Evolutionary conservation across 768 basidiomycete species (phyloP).

Genomic region (Suillus clintonianus): DNA sequence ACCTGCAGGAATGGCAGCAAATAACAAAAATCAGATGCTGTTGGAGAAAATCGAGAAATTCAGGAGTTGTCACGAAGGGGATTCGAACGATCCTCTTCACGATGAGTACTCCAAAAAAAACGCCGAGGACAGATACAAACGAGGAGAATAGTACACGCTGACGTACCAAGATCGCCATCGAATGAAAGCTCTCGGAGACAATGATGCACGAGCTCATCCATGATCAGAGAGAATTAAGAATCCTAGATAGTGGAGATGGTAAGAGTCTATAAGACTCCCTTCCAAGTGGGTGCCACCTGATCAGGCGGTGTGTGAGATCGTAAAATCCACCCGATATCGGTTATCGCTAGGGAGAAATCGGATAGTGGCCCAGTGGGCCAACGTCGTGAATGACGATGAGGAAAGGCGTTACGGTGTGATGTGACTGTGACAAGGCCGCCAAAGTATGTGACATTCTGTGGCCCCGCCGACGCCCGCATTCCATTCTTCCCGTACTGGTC

Average conservation of each 20-base stretch:
- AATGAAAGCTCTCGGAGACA: slow-evolving; percentile 86
- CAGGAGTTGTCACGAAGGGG: slow-evolving; percentile 31
- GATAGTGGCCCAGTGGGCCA: background rate
- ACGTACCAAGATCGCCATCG: slow-evolving; percentile 88
- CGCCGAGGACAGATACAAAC: background rate
- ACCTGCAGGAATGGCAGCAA: slow-evolving; percentile 44
- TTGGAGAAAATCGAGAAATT: slow-evolving; percentile 19
- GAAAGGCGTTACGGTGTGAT: background rate
- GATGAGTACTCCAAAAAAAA: background rate
- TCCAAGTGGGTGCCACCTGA: background rate
- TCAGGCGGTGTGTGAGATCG: slow-evolving; percentile 9
- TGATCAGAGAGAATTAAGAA: slow-evolving; percentile 25
- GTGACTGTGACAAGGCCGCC: too few relatives aligned
- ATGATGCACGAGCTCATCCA: slow-evolving; percentile 87
- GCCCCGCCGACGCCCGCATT: background rate
- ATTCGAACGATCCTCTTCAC: slow-evolving; percentile 44
- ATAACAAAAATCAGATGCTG: slow-evolving; percentile 11
- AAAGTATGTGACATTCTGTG: background rate
- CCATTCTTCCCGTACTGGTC: too few relatives aligned
- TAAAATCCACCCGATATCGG: background rate
- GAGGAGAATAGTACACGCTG: background rate
- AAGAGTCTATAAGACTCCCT: background rate
- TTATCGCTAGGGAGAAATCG: background rate
- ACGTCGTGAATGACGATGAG: slow-evolving; percentile 5
- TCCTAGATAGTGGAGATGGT: background rate